Percentiles rank a stretch among this genome's conserved stretches.
Evolutionary conservation across 768 basidiomycete genomes (phyloP).

Genomic region (Suillus decipiens): DNA sequence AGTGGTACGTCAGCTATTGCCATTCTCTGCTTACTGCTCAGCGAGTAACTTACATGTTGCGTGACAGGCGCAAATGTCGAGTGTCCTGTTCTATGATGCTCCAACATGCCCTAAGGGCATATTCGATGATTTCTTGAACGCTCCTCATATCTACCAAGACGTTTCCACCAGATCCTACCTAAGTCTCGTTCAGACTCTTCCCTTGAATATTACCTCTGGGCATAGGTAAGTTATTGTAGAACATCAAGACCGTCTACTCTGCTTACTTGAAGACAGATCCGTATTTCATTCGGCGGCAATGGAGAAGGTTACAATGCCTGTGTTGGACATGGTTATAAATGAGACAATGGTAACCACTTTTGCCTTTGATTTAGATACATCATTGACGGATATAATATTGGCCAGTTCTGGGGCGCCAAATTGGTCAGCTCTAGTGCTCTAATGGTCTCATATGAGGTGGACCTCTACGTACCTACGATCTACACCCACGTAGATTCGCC

Average conservation of each 20-base stretch:
- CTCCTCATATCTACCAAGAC: too few relatives aligned
- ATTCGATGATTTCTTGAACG: too few relatives aligned
- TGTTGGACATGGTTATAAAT: background rate
- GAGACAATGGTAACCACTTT: background rate
- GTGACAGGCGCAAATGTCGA: too few relatives aligned
- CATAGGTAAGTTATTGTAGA: background rate
- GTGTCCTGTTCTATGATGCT: too few relatives aligned
- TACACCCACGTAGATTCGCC: conserved; percentile 35
- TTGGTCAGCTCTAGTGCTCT: background rate
- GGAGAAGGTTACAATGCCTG: background rate
- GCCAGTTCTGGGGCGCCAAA: background rate
- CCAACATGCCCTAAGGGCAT: too few relatives aligned
- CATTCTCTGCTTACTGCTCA: too few relatives aligned
- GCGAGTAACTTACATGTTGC: too few relatives aligned
- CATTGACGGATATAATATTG: background rate
- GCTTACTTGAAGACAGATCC: background rate
- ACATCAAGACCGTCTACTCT: background rate
- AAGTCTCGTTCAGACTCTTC: too few relatives aligned
- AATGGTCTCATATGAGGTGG: conserved; percentile 33
- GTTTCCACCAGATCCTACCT: too few relatives aligned
- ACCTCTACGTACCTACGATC: conserved; percentile 47
- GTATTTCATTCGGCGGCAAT: background rate
- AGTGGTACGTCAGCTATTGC: too few relatives aligned
- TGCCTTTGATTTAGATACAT: background rate
- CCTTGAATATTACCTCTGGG: too few relatives aligned